Evolutionary conservation across 495 filamentous ascomycete genomes (phyloP).

Genomic region (Daldinia grandis): DNA sequence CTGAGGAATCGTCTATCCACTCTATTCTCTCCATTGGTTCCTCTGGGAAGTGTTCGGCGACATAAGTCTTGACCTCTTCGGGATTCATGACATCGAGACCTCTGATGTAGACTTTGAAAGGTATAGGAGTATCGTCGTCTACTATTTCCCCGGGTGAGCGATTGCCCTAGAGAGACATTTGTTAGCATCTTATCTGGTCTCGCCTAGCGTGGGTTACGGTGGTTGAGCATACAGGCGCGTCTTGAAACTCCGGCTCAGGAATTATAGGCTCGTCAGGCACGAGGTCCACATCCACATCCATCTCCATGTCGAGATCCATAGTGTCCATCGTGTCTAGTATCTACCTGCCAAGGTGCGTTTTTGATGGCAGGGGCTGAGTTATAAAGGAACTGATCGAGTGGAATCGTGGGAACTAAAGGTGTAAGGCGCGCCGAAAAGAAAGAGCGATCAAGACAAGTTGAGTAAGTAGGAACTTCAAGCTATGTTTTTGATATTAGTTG

Average conservation of each 20-base stretch:
- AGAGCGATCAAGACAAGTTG: background rate
- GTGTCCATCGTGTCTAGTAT: conserved; percentile 39
- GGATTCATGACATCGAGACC: conserved; percentile 86
- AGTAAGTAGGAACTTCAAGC: background rate
- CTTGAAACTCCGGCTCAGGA: conserved; percentile 56
- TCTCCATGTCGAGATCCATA: conserved; percentile 85
- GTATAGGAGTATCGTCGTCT: conserved; percentile 50
- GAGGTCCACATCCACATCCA: conserved; percentile 68
- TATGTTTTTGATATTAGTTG: background rate
- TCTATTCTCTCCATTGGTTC: conserved; percentile 70
- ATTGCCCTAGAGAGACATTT: conserved; percentile 46
- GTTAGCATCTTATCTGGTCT: conserved; percentile 24
- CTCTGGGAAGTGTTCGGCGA: conserved; percentile 66
- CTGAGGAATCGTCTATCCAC: conserved; percentile 95
- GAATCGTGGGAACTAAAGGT: background rate
- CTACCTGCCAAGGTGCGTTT: background rate
- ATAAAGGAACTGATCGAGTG: background rate
- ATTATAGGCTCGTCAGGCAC: conserved; percentile 51
- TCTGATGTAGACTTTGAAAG: conserved; percentile 78
- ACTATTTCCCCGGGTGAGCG: conserved; percentile 44
- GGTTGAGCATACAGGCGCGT: conserved; percentile 40
- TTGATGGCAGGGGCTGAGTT: background rate
- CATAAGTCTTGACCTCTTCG: conserved; percentile 75
- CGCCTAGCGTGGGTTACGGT: conserved; percentile 3
- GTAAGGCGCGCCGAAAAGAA: background rate